Percentiles rank a stretch among this genome's conserved stretches.
phyloP scores from a whole-genome alignment of 257 asterid species.

The Fraxinus quadrangulata region DNA sequence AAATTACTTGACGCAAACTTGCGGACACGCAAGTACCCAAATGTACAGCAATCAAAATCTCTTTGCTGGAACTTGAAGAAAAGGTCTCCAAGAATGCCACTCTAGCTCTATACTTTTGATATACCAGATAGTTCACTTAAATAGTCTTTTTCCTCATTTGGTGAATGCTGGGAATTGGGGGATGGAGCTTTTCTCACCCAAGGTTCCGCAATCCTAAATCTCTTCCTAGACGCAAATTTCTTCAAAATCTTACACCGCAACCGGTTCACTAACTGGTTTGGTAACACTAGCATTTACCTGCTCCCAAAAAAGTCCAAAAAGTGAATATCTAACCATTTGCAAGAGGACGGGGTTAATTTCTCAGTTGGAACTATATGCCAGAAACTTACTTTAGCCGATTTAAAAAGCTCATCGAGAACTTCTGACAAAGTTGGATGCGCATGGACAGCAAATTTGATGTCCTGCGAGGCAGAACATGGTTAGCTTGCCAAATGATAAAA shows the following conservation, averaged over 20 bases:
- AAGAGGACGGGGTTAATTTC: neutral
- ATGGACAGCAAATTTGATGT: slow-evolving; percentile 49
- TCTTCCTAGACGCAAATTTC: neutral
- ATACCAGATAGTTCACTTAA: neutral
- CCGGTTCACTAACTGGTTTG: slow-evolving; percentile 30
- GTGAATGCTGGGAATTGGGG: neutral
- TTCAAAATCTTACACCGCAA: slow-evolving; percentile 22
- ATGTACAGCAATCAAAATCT: too few species aligned
- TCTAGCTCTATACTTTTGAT: neutral
- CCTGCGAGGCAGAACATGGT: slow-evolving; percentile 29
- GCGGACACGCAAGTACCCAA: too few species aligned
- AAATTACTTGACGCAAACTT: too few species aligned
- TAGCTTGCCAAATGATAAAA: neutral
- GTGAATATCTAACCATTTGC: neutral
- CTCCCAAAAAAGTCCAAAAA: neutral
- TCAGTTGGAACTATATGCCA: neutral
- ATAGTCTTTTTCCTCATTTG: neutral
- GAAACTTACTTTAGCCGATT: slow-evolving; percentile 43
- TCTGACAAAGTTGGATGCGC: slow-evolving; percentile 62
- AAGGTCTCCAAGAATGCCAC: neutral
- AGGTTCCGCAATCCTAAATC: neutral
- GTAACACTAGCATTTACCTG: slow-evolving; percentile 32
- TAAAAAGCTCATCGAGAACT: slow-evolving; percentile 53
- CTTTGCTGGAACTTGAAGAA: too few species aligned
- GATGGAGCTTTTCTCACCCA: neutral